These are phyloP conservation scores for Puccinia triticina DNA, from an alignment of 1,284 basidiomycete genomes.

Conservation along the genomic window DNA sequence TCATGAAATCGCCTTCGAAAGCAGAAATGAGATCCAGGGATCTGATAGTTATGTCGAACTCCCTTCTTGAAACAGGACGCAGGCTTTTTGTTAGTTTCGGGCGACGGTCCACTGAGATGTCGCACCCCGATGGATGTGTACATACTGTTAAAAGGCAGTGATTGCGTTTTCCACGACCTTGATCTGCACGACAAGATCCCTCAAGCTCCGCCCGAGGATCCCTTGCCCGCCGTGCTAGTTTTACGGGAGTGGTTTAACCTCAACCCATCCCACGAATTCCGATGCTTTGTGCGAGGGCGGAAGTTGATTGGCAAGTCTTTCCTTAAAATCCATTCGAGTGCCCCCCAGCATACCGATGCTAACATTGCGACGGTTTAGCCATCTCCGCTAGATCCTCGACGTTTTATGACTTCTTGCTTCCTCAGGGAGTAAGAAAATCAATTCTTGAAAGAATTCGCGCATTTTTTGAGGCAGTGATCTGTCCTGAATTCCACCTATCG, in stretches of 20 bases:
- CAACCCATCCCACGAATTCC: slow-evolving; percentile 77
- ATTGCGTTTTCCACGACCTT: slow-evolving; percentile 83
- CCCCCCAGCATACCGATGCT: not conserved
- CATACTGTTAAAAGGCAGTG: slow-evolving; percentile 86
- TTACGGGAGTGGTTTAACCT: slow-evolving; percentile 88
- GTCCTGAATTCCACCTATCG: slow-evolving; percentile 29
- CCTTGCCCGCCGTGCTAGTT: slow-evolving; percentile 78
- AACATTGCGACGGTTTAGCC: not conserved
- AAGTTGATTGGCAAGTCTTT: slow-evolving; percentile 69
- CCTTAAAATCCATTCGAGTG: not conserved
- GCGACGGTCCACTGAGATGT: slow-evolving; percentile 75
- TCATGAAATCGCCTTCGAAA: not conserved
- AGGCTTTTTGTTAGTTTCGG: slow-evolving; percentile 65
- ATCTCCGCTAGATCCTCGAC: slow-evolving; percentile 43
- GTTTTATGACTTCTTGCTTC: slow-evolving; percentile 37
- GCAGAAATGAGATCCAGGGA: not conserved
- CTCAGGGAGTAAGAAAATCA: slow-evolving; percentile 20
- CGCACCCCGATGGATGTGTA: slow-evolving; percentile 86
- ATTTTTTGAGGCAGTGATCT: slow-evolving; percentile 33
- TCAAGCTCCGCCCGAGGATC: not conserved
- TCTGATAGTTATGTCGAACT: slow-evolving; percentile 47
- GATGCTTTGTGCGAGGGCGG: slow-evolving; percentile 80
- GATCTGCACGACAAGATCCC: slow-evolving; percentile 67
- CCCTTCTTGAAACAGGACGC: slow-evolving; percentile 6
- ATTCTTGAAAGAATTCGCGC: slow-evolving; percentile 25